Base-by-base conservation (phyloP, 1,284 basidiomycete species). In the Heterobasidion irregulare region DNA sequence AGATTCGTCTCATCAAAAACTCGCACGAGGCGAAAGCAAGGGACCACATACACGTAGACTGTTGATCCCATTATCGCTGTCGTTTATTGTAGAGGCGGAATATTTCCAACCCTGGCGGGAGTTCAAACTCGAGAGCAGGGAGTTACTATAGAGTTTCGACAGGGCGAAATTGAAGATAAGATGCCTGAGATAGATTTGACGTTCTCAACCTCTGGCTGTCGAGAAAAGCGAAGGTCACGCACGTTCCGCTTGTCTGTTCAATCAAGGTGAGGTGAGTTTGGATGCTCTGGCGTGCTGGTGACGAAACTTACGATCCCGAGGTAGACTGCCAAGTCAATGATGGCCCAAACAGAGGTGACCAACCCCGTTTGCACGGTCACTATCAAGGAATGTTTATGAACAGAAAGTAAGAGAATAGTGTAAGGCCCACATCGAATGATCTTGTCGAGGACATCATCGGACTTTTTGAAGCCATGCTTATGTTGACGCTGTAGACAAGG, bases 351-450 rank as follows among this genome's bases (percentile, higher is more conserved):
- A 8, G 66, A 61, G 6, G 66, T 66, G 41, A 69, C 48, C 15
- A 63, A 26, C 5, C 66, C 66, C n/a, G 64, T 67, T 49, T 63
- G 63, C 18, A 69, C 56, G 4, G 66, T 67, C n/a, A 66, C 67
- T 69, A 43, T 8, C 10, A 4, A n/a, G 36, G 18, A n/a, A 7
- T 33, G n/a, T 8, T 26, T 34, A 19, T 7, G 38, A 41, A n/a
- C n/a, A 7, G 10, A 10, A 12, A 13, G 12, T 13, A 12, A n/a
- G 5, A 50, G 33, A 13, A 5, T 8, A 45, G 45, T 13, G 46
- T 12, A 12, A 34, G 19, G 35, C n/a, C 52, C 54, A 58, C 59
- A 32, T 32, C 57, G 50, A 16, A 57, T 56, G 16, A 58, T 35
- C 33, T 47, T 56, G 38, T 53, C 54, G 9, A 60, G 53, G 15